These are phyloP conservation scores for Aspergillus proliferans DNA, from an alignment of 2,329 filamentous ascomycete genomes.

Conservation along the genomic window DNA sequence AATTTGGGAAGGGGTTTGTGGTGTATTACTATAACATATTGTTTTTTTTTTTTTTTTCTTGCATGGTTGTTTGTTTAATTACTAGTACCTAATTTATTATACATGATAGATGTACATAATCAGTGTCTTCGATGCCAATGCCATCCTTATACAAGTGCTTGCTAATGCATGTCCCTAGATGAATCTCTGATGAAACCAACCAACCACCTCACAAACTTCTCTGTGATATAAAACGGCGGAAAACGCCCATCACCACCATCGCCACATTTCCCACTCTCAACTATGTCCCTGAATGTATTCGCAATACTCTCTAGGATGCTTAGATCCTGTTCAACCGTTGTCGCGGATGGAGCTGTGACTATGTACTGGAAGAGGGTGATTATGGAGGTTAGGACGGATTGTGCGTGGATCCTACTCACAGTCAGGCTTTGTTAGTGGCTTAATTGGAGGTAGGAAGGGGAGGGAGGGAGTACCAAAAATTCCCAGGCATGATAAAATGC, in stretches of 20 bases:
- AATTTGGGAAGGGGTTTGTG: too few species aligned
- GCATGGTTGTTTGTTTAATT: too few species aligned
- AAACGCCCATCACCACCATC: slow-evolving; percentile 8
- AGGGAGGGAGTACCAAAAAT: slow-evolving; percentile 14
- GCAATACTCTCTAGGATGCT: slow-evolving; percentile 12
- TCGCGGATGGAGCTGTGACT: slow-evolving; percentile 9
- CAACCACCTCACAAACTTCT: slow-evolving; percentile 12
- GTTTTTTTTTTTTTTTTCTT: too few species aligned
- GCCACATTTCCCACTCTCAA: slow-evolving; percentile 2
- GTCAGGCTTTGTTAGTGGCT: not conserved
- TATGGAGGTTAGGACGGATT: slow-evolving; percentile 16
- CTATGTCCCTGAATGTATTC: slow-evolving; percentile 8
- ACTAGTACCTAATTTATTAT: too few species aligned
- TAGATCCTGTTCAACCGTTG: slow-evolving; percentile 11
- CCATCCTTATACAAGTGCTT: too few species aligned
- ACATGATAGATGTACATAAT: too few species aligned
- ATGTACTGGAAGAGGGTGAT: slow-evolving; percentile 17
- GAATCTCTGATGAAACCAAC: not conserved
- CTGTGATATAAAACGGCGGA: slow-evolving; percentile 16
- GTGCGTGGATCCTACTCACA: slow-evolving; percentile 16
- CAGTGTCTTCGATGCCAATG: too few species aligned
- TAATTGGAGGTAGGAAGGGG: not conserved
- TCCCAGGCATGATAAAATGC: slow-evolving; percentile 14
- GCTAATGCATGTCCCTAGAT: too few species aligned
- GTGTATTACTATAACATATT: too few species aligned